Evolutionary conservation across 352 stramenopile species (phyloP).

Genomic region (Aphanomyces euteiches): DNA sequence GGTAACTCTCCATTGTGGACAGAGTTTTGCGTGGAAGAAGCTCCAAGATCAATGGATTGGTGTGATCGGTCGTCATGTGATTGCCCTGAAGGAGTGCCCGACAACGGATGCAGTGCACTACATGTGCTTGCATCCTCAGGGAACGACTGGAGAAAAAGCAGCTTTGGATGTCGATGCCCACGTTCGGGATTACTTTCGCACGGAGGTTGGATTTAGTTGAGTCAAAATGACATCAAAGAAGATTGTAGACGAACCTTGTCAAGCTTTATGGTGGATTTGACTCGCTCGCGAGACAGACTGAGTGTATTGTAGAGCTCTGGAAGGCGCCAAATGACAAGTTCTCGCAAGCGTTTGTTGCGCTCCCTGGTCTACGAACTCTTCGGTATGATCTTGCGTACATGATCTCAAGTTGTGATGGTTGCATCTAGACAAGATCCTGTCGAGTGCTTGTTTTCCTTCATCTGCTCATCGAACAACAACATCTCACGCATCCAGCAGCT

Average conservation of each 20-base stretch:
- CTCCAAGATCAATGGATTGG: constrained; percentile 46
- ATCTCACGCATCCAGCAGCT: constrained; percentile 95
- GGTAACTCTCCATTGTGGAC: constrained; percentile 20
- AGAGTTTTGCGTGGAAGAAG: constrained; percentile 18
- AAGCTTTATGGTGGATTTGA: constrained; percentile 5
- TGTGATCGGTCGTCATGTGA: constrained; percentile 44
- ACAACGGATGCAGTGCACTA: constrained; percentile 39
- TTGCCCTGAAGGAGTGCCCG: constrained; percentile 48
- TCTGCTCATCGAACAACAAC: constrained; percentile 99
- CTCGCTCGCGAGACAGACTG: constrained; percentile 17
- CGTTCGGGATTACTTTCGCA: constrained; percentile 87
- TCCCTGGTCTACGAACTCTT: constrained; percentile 89
- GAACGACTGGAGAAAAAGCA: constrained; percentile 42
- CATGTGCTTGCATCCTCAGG: constrained; percentile 58
- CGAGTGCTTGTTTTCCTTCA: constrained; percentile 97
- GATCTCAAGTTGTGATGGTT: background rate
- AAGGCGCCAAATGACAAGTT: constrained; percentile 55
- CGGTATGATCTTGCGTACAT: constrained; percentile 30
- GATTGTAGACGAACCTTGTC: constrained; percentile 14
- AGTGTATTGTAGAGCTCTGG: constrained; percentile 81
- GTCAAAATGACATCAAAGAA: too few species aligned
- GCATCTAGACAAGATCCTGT: constrained; percentile 85
- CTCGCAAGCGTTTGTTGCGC: constrained; percentile 55
- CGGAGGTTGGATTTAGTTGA: constrained; percentile 45
- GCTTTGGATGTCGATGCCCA: constrained; percentile 34